Conservation (phyloP, 192 early-diverging fungal species). For the Mortierella hygrophila region DNA sequence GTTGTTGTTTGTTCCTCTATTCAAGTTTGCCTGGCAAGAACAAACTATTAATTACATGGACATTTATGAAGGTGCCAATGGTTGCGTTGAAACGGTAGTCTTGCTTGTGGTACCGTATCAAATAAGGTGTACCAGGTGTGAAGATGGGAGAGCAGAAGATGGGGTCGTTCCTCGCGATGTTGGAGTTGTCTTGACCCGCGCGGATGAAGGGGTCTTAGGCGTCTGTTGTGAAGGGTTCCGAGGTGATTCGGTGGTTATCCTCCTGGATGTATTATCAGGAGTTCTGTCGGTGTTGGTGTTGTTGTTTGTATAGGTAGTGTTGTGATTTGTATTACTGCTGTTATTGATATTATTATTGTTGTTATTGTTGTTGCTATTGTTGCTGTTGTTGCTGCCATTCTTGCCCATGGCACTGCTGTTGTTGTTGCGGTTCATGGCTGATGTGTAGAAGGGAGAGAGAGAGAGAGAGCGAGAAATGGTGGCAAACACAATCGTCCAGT, state of each 20-base stretch:
- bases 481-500: neutral
- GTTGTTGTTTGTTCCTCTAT: neutral
- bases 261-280: neutral
- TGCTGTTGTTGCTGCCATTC: neutral
- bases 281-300: neutral
- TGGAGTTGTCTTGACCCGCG: neutral
- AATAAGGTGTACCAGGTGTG: neutral
- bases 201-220: conserved; percentile 10
- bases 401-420: too few relatives aligned
- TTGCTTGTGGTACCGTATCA: too few relatives aligned
- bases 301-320: neutral
- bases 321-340: neutral
- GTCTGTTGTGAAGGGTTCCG: neutral
- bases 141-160: neutral
- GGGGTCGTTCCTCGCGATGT: neutral
- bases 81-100: too few relatives aligned
- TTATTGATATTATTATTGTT: neutral
- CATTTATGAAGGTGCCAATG: too few relatives aligned
- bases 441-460: neutral
- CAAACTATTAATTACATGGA: neutral
- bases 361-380: neutral
- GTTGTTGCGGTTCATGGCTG: conserved; percentile 4
- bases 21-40: neutral
- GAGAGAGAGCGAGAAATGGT: neutral
- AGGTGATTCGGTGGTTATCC: neutral